These are phyloP conservation scores for Aspergillus caelatus DNA, from an alignment of 2,329 filamentous ascomycete genomes.

Conservation along the genomic window DNA sequence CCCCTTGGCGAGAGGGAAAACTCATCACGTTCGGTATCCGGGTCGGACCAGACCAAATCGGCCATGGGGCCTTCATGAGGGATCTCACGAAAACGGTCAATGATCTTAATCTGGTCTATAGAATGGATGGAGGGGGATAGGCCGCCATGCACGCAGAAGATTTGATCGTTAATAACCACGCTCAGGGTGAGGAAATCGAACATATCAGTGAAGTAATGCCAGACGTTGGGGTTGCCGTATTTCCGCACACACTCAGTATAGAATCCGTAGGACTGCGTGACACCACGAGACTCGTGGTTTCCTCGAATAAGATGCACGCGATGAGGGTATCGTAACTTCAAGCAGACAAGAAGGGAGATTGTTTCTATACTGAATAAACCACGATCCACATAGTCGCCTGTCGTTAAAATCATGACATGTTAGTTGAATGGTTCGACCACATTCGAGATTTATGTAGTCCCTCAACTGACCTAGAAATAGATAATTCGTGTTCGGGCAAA, in stretches of 20 bases:
- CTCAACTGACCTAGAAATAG: constrained; percentile 77
- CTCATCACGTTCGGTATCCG: constrained; percentile 94
- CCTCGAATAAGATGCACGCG: constrained; percentile 95
- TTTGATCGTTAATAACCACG: constrained; percentile 98
- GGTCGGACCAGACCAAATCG: constrained; percentile 98
- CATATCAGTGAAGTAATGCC: constrained; percentile 99
- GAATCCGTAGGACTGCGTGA: constrained; percentile 98
- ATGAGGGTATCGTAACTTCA: constrained; percentile 94
- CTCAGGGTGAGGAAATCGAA: constrained; percentile 97
- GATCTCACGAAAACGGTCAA: constrained; percentile 97
- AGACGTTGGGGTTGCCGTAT: constrained; percentile 97
- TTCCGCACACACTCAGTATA: constrained; percentile 98
- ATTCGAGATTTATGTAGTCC: background rate
- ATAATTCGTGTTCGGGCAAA: constrained; percentile 97
- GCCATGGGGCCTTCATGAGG: constrained; percentile 99
- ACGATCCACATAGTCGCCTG: constrained; percentile 96
- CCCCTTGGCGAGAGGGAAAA: constrained; percentile 92
- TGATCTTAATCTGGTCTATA: constrained; percentile 99
- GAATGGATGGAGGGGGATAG: constrained; percentile 91
- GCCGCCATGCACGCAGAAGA: constrained; percentile 97
- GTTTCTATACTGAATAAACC: constrained; percentile 99
- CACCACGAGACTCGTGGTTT: constrained; percentile 96
- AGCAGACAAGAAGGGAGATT: constrained; percentile 93
- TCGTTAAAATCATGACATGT: background rate
- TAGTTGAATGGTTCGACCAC: background rate